Base-by-base conservation (phyloP, 2,329 filamentous ascomycete species). In the Nakataea oryzae region DNA sequence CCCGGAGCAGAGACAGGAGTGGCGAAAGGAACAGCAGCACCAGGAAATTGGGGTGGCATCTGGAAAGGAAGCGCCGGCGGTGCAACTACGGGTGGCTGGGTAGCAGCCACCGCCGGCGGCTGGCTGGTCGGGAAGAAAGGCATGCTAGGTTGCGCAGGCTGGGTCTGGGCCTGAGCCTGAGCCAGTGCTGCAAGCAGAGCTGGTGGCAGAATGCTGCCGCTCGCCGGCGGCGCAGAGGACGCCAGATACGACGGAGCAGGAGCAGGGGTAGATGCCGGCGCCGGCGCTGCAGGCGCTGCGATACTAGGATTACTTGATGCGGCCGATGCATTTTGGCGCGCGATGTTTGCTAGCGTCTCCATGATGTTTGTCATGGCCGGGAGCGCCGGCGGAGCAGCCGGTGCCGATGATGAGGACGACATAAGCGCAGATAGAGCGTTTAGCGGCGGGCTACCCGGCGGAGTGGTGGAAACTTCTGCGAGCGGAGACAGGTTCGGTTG, bases 341-440 rank as follows among this genome's bases (percentile, higher is more conserved):
- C 89, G 76, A 95, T 89, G 70, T 90, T 90, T 66, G 90, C 89
- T 65, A 95, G 81, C 57, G 88, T 88, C 72, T 90, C 89, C 74
- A 93, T 80, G 68, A 95, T 92, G 66, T 86, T 87, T 64, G 72
- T 69, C 21, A 74, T 78, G 74, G 65, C 79, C 74, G 71, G 67
- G 9, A 73, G 70, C 28, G 80, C 76, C 41, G 78, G 69, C 61
- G 73, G 73, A 62, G 68, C 64, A 62, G 66, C 64, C 66, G 73
- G 50, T 41, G 65, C 58, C 66, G 61, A 9, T 60, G 62, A 14
- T 58, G 54, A 27, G 65, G 62, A 54, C 67, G 55, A 41, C 59
- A 55, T 71, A 32, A 79, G 69, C 58, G 72, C 77, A 66, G 73
- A 78, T 67, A 78, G 69, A 62, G 76, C 67, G 66, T 73, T 75